Evolutionary conservation across 2,329 filamentous ascomycete species (phyloP), one percentile per base, ranked within the genome.

Genomic region (Aureobasidium sp.): DNA sequence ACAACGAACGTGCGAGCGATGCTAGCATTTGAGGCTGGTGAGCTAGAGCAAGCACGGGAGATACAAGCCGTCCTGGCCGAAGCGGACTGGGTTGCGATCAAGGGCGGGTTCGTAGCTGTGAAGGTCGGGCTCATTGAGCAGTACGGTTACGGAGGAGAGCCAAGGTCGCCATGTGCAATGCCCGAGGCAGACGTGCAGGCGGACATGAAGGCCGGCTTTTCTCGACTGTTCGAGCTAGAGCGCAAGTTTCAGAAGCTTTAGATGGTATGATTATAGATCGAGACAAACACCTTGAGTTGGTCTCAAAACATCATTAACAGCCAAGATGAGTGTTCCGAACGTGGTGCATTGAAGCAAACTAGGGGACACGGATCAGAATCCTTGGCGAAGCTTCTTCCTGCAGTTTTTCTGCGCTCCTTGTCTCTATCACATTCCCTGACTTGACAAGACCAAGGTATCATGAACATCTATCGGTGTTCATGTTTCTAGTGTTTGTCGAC

Each of bases 61-160:
- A 71, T 89, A 68, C 88, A 89, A 73, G 85, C 84, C 49, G 72
- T 87, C 34, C 80, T 90, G 25, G 86, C 86, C 1, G 76, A 81
- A 37, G 87, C 84, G 25, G 87, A 90, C 73, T 89, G 87, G 87
- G 81, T 80, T 0, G 84, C 84, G 51, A 89, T 88, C 64, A 80
- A 87, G 68, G 84, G 85, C 15, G 87, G 87, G 0, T 84, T 89
- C 66, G 81, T 88, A 34, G 85, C 85, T 4, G 87, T 87, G 64
- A 90, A 90, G 77, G 82, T 83, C 49, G 86, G 80, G 1, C 71
- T 90, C 69, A 77, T 85, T 70, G 77, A 79, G 31, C 85, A 84
- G 71, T 83, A 81, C 66, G 84, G 83, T 8, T 90, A 90, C 68
- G 87, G 88, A 63, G 87, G 81, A 0, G 79, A 77, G 68, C 82